Evolutionary conservation across 2,329 filamentous ascomycete species (phyloP).

Genomic region (Pyricularia grisea): DNA sequence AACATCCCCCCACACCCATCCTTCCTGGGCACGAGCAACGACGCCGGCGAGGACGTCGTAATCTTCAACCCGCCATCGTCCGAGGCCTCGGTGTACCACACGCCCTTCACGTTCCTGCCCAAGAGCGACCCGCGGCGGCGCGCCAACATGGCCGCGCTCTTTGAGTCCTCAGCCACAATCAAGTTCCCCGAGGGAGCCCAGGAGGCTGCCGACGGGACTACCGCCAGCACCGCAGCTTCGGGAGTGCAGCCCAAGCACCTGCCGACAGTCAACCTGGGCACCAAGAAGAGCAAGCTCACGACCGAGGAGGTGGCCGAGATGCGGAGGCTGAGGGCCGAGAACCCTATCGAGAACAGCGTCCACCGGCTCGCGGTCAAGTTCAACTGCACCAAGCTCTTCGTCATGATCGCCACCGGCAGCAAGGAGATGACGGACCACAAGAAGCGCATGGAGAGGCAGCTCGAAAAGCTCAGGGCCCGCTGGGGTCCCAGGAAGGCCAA

Average conservation of each 20-base stretch:
- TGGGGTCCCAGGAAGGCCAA: slow-evolving; percentile 48
- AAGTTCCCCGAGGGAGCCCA: neutral
- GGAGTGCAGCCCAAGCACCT: slow-evolving; percentile 5
- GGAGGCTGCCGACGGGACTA: slow-evolving; percentile 7
- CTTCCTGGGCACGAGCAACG: slow-evolving; percentile 34
- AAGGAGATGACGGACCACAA: slow-evolving; percentile 24
- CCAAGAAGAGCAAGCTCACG: slow-evolving; percentile 31
- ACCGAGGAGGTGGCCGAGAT: slow-evolving; percentile 50
- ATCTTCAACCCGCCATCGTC: slow-evolving; percentile 40
- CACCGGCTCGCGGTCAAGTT: slow-evolving; percentile 42
- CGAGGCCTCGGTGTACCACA: slow-evolving; percentile 46
- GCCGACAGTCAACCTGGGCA: slow-evolving; percentile 6
- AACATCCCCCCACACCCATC: slow-evolving; percentile 52
- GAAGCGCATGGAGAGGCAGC: slow-evolving; percentile 31
- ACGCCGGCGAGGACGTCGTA: slow-evolving; percentile 28
- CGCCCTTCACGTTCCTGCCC: slow-evolving; percentile 58
- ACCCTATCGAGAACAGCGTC: slow-evolving; percentile 48
- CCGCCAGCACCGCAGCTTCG: neutral
- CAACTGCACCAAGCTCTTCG: slow-evolving; percentile 45
- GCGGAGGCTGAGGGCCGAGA: slow-evolving; percentile 38
- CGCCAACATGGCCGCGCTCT: slow-evolving; percentile 35
- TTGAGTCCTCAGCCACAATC: slow-evolving; percentile 16
- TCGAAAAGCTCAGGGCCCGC: slow-evolving; percentile 38
- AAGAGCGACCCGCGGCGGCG: slow-evolving; percentile 42
- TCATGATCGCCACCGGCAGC: slow-evolving; percentile 47